Base-by-base conservation (phyloP, 2,329 filamentous ascomycete genomes). In the Penicillium sp. region DNA sequence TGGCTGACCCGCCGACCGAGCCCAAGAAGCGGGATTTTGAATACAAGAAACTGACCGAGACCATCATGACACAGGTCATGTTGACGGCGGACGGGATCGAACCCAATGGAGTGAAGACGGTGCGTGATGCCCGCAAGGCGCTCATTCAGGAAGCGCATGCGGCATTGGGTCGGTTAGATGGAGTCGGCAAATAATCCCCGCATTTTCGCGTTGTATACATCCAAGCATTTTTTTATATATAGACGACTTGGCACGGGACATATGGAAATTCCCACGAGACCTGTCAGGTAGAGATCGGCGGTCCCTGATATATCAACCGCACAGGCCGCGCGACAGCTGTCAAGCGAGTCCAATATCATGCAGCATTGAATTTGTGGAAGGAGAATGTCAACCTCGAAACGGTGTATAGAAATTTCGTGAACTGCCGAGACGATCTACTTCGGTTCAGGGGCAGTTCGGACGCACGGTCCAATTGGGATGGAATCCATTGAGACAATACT, bases 41-140 rank as follows among this genome's bases (percentile, higher is more conserved):
- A 45, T 59, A 70, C 42, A 64, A 60, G 41, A 67, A 62, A 35
- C 47, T 72, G 30, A 64, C 56, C 37, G 69, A 71, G 52, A 67
- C 59, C 1, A 62, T 70, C 8, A 42, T 71, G 49, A 52, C 57
- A 12, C 65, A 71, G 47, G 55, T 71, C 11, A 52, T 69, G 32
- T 41, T 72, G 39, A 69, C 69, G 73, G 62, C 93, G 4, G 83
- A 89, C 52, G 77, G 84, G 5, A 67, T 95, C 9, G 82, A 92
- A 48, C 68, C 71, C 2, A 85, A 93, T 52, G 80, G 84, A 60
- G 61, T 73, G 4, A 76, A 79, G 44, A 71, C 80, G 4, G 59
- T 74, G 34, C 66, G 70, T 6, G 58, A 70, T 29, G 77, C 80
- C 47, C 60, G 59, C 48, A 68, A 60, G 41, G 60, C 57, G 5